Percentiles rank a stretch among this genome's conserved stretches.
Conservation (phyloP, 1,284 basidiomycete species). For the Anthracocystis panici-leucophaei region DNA sequence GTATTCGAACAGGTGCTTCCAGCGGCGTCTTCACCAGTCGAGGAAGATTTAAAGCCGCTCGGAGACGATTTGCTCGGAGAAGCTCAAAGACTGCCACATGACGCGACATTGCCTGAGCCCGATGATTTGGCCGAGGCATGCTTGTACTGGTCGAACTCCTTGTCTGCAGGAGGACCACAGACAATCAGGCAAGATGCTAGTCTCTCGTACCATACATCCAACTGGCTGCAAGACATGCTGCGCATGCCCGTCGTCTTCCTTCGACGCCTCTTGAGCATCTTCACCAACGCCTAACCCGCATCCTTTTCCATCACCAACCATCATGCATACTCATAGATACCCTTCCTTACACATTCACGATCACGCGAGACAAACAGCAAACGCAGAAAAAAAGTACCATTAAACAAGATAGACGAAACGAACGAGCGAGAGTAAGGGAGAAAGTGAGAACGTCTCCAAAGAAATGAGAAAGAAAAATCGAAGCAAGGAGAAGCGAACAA, state of each 20-base stretch:
- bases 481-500: not conserved
- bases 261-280: constrained; percentile 9
- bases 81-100: not conserved
- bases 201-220: constrained; percentile 5
- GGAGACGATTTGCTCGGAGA: not conserved
- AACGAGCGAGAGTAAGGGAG: not conserved
- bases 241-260: constrained; percentile 13
- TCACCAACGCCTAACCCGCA: constrained; percentile 5
- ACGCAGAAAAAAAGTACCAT: not conserved
- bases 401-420: not conserved
- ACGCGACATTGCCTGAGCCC: not conserved
- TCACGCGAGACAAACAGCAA: not conserved
- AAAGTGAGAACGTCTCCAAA: not conserved
- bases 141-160: constrained; percentile 5
- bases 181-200: not conserved
- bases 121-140: not conserved
- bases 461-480: not conserved
- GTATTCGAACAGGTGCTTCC: not conserved
- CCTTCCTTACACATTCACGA: not conserved
- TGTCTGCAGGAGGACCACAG: not conserved
- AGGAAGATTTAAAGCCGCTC: not conserved
- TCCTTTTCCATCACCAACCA: not conserved
- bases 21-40: not conserved
- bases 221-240: constrained; percentile 20
- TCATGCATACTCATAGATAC: constrained; percentile 6